Percentiles rank a stretch among this genome's conserved stretches.
These are phyloP conservation scores for Fusarium subtropicale DNA, from an alignment of 2,329 filamentous ascomycete species.

Conservation along the genomic window DNA sequence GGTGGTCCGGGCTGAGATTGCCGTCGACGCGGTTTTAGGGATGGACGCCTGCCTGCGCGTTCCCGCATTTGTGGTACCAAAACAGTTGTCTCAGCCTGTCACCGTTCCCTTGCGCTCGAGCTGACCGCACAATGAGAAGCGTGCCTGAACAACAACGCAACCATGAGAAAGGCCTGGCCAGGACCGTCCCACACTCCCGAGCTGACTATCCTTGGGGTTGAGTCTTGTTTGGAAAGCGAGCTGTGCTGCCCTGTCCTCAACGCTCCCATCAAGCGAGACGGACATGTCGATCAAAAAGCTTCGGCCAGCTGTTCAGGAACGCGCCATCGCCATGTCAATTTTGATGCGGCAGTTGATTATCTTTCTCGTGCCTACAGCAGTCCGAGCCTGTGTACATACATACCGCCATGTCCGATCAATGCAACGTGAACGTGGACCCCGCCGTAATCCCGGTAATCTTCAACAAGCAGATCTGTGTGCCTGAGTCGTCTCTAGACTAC, in stretches of 20 bases:
- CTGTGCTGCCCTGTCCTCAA: constrained; percentile 23
- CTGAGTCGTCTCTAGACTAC: constrained; percentile 14
- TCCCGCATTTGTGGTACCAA: constrained; percentile 40
- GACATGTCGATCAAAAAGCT: constrained; percentile 39
- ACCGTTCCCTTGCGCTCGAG: constrained; percentile 41
- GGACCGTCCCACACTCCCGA: constrained; percentile 13
- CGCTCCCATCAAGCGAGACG: constrained; percentile 33
- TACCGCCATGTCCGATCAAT: constrained; percentile 23
- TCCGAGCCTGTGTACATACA: not conserved
- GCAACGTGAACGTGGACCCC: constrained; percentile 8
- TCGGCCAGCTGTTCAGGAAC: constrained; percentile 37
- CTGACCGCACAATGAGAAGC: constrained; percentile 20
- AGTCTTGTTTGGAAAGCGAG: constrained; percentile 5
- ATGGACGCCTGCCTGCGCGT: constrained; percentile 36
- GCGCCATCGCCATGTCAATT: constrained; percentile 20
- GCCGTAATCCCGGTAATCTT: constrained; percentile 25
- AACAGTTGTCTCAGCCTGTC: constrained; percentile 45
- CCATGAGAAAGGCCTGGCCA: constrained; percentile 24
- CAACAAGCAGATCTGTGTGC: constrained; percentile 24
- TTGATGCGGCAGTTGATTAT: not conserved
- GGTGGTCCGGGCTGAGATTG: constrained; percentile 47
- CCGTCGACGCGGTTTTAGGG: constrained; percentile 46
- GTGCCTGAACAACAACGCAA: constrained; percentile 18
- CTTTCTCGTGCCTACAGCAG: not conserved
- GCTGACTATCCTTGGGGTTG: not conserved